phyloP scores from a whole-genome alignment of 2,329 filamentous ascomycete genomes.

The Mycosphaerelloides madeirae region DNA sequence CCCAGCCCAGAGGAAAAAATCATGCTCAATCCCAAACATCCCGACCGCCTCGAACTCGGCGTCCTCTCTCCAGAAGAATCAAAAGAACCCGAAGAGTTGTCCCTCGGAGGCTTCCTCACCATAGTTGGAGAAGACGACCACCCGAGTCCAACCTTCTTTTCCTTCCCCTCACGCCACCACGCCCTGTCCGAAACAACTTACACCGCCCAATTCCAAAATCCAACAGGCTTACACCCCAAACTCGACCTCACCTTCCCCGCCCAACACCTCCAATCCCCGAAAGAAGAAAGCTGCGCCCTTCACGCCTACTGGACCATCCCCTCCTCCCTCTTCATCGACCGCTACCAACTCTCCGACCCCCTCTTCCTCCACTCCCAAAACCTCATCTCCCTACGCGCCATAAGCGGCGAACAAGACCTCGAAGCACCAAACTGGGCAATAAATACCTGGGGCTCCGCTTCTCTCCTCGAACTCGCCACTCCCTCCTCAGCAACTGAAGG shows the following conservation, averaged over 20 bases:
- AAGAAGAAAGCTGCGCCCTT: slow-evolving; percentile 57
- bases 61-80: slow-evolving; percentile 64
- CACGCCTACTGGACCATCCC: slow-evolving; percentile 82
- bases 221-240: slow-evolving; percentile 79
- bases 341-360: slow-evolving; percentile 72
- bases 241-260: slow-evolving; percentile 63
- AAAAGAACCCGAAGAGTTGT: slow-evolving; percentile 65
- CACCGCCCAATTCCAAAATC: slow-evolving; percentile 58
- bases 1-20: neutral
- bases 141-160: slow-evolving; percentile 70
- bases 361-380: slow-evolving; percentile 80
- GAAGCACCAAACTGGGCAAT: slow-evolving; percentile 84
- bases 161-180: slow-evolving; percentile 76
- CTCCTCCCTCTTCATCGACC: slow-evolving; percentile 75
- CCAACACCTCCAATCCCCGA: slow-evolving; percentile 44
- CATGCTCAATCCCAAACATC: neutral
- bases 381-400: slow-evolving; percentile 61
- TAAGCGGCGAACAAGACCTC: slow-evolving; percentile 75
- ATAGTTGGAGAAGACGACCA: slow-evolving; percentile 71
- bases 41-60: slow-evolving; percentile 65
- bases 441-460: slow-evolving; percentile 69
- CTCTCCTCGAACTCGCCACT: slow-evolving; percentile 66
- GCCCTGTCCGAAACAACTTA: slow-evolving; percentile 42
- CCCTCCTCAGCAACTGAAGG: slow-evolving; percentile 9
- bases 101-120: slow-evolving; percentile 70